A percentile compares a stretch with the other conserved stretches of the same genome.
These are phyloP conservation scores for Lachnellula arida DNA, from an alignment of 2,329 filamentous ascomycete species.

Conservation along the genomic window DNA sequence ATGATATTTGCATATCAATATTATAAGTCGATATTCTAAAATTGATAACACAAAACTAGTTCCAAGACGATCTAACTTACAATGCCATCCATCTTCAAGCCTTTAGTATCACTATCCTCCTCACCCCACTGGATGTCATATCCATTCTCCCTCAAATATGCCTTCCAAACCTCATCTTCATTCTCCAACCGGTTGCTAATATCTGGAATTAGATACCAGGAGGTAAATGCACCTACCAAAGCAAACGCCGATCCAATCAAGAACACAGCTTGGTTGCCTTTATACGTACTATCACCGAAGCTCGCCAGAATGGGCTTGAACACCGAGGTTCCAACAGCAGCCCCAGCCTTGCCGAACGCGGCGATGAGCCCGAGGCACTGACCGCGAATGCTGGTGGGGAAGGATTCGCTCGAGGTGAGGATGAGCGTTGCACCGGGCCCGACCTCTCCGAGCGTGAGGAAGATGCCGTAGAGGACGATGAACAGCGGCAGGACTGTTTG, in stretches of 20 bases:
- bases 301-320: slow-evolving; percentile 47
- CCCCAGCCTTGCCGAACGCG: slow-evolving; percentile 45
- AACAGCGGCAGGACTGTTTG: slow-evolving; percentile 46
- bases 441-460: slow-evolving; percentile 45
- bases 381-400: slow-evolving; percentile 46
- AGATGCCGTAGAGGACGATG: slow-evolving; percentile 47
- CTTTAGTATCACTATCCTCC: slow-evolving; percentile 27
- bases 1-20: too few relatives aligned
- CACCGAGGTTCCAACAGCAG: slow-evolving; percentile 46
- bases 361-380: slow-evolving; percentile 46
- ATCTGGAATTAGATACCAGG: slow-evolving; percentile 44
- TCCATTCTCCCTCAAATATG: slow-evolving; percentile 40
- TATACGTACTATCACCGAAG: slow-evolving; percentile 35
- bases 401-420: slow-evolving; percentile 41
- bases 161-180: slow-evolving; percentile 41
- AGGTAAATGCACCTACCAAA: slow-evolving; percentile 40
- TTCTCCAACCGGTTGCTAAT: slow-evolving; percentile 38
- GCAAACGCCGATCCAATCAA: slow-evolving; percentile 48
- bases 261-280: slow-evolving; percentile 46
- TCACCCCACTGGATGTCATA: slow-evolving; percentile 37
- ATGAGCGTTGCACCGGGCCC: slow-evolving; percentile 44
- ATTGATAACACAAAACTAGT: too few relatives aligned
- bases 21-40: too few relatives aligned
- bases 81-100: slow-evolving; percentile 18
- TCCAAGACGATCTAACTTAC: slow-evolving; percentile 1